A percentile compares a stretch with the other conserved stretches of the same genome.
Conservation (phyloP, 805 yeast species). For the Lipomyces mesembrius region DNA sequence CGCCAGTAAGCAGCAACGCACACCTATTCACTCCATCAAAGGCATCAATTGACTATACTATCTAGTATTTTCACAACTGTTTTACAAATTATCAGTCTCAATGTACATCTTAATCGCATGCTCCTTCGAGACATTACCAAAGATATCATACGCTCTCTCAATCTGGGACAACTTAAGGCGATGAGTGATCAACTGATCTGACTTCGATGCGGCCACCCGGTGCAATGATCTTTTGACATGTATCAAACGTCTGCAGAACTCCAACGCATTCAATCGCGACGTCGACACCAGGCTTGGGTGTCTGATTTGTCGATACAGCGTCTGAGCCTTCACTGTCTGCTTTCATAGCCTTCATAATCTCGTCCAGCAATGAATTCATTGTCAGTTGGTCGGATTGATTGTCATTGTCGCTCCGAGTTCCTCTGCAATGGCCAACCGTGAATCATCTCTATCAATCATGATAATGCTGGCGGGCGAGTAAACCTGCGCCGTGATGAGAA, state of each 20-base stretch:
- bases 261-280: slow-evolving; percentile 37
- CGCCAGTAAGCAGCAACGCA: no score
- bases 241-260: slow-evolving; percentile 25
- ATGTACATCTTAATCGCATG: slow-evolving; percentile 33
- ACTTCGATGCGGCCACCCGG: slow-evolving; percentile 33
- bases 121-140: slow-evolving; percentile 35
- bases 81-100: slow-evolving; percentile 10
- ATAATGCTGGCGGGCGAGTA: slow-evolving; percentile 30
- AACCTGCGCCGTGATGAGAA: slow-evolving; percentile 32
- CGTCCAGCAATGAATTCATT: slow-evolving; percentile 21
- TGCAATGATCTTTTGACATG: slow-evolving; percentile 28
- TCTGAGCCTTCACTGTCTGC: slow-evolving; percentile 9
- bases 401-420: slow-evolving; percentile 28
- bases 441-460: slow-evolving; percentile 34
- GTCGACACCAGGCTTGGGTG: slow-evolving; percentile 33
- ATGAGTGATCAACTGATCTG: slow-evolving; percentile 35
- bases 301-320: slow-evolving; percentile 14
- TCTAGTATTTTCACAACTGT: no score
- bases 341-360: slow-evolving; percentile 9
- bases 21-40: no score
- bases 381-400: slow-evolving; percentile 24
- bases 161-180: slow-evolving; percentile 33
- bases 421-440: slow-evolving; percentile 30
- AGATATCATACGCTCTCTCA: slow-evolving; percentile 28
- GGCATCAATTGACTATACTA: no score